phyloP scores from a whole-genome alignment of 345 rosid genomes.

The Bretschneidera sinensis region DNA sequence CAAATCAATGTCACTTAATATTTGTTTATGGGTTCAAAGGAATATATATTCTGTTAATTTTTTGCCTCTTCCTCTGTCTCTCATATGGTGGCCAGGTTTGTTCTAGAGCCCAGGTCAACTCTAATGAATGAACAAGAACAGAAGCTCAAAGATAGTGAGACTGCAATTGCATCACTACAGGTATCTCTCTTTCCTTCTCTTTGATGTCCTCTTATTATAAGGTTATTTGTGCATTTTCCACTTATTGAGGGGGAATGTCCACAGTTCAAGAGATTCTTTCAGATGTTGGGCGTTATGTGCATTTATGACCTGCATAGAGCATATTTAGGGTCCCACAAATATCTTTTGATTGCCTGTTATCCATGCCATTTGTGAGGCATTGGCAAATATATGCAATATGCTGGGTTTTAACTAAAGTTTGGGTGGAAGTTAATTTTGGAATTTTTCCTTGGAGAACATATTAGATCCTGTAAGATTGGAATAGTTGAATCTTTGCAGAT shows the following conservation, averaged over 20 bases:
- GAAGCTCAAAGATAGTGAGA: conserved; percentile 79
- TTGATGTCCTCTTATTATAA: neutral
- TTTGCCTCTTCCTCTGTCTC: conserved; percentile 18
- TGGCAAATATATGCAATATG: neutral
- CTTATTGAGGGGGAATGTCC: no score
- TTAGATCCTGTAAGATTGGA: neutral
- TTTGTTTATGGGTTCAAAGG: conserved; percentile 4
- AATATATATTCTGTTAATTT: conserved; percentile 19
- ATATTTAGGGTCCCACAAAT: neutral
- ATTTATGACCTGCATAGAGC: neutral
- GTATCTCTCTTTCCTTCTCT: conserved; percentile 24
- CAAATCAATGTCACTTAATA: neutral
- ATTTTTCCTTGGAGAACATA: neutral
- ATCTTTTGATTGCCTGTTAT: neutral
- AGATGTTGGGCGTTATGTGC: neutral
- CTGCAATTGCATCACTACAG: conserved; percentile 71
- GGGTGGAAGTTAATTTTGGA: neutral
- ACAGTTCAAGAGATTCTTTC: no score
- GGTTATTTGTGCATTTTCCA: neutral
- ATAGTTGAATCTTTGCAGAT: neutral
- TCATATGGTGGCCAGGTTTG: conserved; percentile 55
- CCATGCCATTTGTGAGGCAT: neutral
- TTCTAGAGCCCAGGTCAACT: conserved; percentile 67
- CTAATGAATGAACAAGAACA: conserved; percentile 74
- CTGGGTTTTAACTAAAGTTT: neutral